Conservation (phyloP, 495 filamentous ascomycete genomes). For the Letharia lupina region DNA sequence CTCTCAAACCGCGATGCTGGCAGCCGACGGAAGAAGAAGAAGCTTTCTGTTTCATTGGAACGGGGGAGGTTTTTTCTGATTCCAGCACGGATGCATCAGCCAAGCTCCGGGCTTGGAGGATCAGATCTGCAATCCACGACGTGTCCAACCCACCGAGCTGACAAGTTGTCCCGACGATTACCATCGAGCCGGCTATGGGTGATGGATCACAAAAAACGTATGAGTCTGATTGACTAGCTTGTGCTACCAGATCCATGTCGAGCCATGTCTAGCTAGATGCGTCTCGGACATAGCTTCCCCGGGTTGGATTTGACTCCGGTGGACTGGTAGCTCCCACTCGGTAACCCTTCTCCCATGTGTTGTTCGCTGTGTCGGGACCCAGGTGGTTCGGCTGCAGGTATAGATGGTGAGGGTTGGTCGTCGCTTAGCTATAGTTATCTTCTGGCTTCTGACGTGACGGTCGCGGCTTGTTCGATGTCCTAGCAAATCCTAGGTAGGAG, state of each 20-base stretch:
- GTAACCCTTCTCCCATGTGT: conserved; percentile 4
- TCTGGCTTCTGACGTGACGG: background rate
- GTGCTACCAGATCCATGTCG: conserved; percentile 1
- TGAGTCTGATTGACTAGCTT: background rate
- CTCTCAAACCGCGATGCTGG: background rate
- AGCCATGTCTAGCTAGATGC: conserved; percentile 7
- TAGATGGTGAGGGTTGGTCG: background rate
- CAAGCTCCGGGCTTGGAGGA: background rate
- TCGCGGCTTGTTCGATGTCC: background rate
- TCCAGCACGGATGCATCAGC: background rate
- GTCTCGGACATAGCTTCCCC: conserved; percentile 16
- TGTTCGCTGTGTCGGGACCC: conserved; percentile 4
- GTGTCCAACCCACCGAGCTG: background rate
- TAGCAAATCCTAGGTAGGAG: background rate
- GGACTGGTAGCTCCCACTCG: conserved; percentile 8
- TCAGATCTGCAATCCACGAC: conserved; percentile 3
- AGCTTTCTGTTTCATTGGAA: background rate
- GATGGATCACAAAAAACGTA: background rate
- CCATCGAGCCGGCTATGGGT: background rate
- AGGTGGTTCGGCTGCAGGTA: background rate
- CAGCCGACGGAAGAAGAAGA: background rate
- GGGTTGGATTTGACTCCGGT: background rate
- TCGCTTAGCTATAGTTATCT: background rate
- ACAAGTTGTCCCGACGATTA: background rate
- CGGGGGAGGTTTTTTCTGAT: background rate